Evolutionary conservation across 1,139 yeast species (phyloP).

Genomic region (Scheffersomyces insectosa): DNA sequence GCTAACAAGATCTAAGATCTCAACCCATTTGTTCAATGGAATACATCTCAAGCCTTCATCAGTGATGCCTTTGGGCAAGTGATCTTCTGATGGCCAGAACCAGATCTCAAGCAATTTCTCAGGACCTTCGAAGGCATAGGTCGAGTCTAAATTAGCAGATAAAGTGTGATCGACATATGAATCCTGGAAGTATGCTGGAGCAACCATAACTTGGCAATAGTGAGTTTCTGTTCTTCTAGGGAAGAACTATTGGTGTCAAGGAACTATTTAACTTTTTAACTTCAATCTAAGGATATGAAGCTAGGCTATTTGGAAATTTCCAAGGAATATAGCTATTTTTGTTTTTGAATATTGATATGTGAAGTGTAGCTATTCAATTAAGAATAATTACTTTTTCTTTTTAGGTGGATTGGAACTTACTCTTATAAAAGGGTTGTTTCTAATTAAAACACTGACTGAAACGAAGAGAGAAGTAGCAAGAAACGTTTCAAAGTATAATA

Average conservation of each 20-base stretch:
- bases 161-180: constrained; percentile 73
- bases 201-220: constrained; percentile 32
- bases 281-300: neutral
- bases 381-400: constrained; percentile 14
- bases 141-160: constrained; percentile 79
- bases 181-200: constrained; percentile 46
- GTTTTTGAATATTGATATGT: constrained; percentile 7
- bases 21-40: constrained; percentile 68
- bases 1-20: constrained; percentile 74
- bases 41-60: constrained; percentile 61
- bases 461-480: constrained; percentile 55
- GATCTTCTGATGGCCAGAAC: constrained; percentile 55
- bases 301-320: constrained; percentile 1
- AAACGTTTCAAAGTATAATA: constrained; percentile 41
- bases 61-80: constrained; percentile 37
- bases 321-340: constrained; percentile 5
- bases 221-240: no score
- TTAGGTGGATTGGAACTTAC: constrained; percentile 47
- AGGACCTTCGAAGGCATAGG: constrained; percentile 95
- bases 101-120: constrained; percentile 90
- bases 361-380: constrained; percentile 1
- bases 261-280: no score
- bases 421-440: constrained; percentile 24
- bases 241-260: no score
- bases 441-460: constrained; percentile 26